phyloP scores from a whole-genome alignment of 2,329 filamentous ascomycete species.

The Pleoardoris graminearum region DNA sequence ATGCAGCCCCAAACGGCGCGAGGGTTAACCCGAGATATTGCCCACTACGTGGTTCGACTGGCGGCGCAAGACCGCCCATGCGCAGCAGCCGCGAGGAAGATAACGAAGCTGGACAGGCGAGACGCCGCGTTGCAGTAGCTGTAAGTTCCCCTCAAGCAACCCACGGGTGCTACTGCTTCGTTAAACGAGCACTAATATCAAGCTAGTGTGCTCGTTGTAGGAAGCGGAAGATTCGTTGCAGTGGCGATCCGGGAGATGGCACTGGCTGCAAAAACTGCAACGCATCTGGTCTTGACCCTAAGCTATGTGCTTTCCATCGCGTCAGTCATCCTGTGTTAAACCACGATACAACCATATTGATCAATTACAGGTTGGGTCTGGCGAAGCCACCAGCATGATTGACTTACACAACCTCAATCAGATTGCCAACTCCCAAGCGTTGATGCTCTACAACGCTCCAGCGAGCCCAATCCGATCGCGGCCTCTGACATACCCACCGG shows the following conservation, averaged over 20 bases:
- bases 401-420: constrained; percentile 21
- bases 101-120: constrained; percentile 44
- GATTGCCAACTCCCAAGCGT: constrained; percentile 24
- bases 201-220: constrained; percentile 82
- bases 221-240: constrained; percentile 93
- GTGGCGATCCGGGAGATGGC: constrained; percentile 78
- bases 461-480: constrained; percentile 14
- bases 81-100: constrained; percentile 21
- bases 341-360: constrained; percentile 12
- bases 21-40: constrained; percentile 33
- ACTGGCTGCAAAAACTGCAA: constrained; percentile 82
- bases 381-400: constrained; percentile 28
- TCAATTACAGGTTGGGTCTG: constrained; percentile 37
- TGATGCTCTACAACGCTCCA: constrained; percentile 25
- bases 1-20: constrained; percentile 20
- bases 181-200: not conserved
- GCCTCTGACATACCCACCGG: constrained; percentile 19
- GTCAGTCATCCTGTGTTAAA: constrained; percentile 52
- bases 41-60: constrained; percentile 28
- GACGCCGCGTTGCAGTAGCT: constrained; percentile 55
- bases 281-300: constrained; percentile 65
- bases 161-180: no score
- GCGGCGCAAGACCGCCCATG: constrained; percentile 12
- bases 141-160: constrained; percentile 25
- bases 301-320: constrained; percentile 75